Base-by-base conservation (phyloP, 2,329 filamentous ascomycete species). In the Aspergillus fischeri region DNA sequence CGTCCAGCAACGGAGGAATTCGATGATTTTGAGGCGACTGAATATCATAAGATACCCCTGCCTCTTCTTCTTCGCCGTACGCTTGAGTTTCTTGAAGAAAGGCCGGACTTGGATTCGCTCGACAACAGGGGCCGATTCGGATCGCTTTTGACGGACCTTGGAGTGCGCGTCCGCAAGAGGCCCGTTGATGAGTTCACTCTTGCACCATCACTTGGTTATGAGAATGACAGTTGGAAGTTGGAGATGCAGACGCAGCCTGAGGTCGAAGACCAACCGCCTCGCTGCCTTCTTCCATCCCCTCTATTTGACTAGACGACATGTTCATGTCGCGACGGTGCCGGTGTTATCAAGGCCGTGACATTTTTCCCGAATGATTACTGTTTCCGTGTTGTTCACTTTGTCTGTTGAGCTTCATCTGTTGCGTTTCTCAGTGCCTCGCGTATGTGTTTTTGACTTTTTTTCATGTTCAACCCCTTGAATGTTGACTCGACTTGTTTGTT, bases 61-160 rank as follows among this genome's bases (percentile, higher is more conserved):
- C 17, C 52, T 17, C 25, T 57, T 24, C 56, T 66, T 24, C 42
- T 65, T 42, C 54, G 54, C 38, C 59, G 53, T 21, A 53, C 58
- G 7, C 32, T 59, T 9, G 57, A 60, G 14, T 52, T 65, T 29
- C 44, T 63, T 11, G 47, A 62, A 25, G 51, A 47, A 9, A 52
- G 54, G 4, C 63, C 65, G 0, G 58, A 63, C 27, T 55, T 67
- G 48, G 65, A 68, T 50, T 66, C 55, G 2, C 17, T 56, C 27
- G 55, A 54, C 6, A 60, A 65, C 41, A 63, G 65, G 21, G 49
- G 47, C 8, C 52, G 44, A 25, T 52, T 68, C 53, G 62, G 60
- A 32, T 45, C 51, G 14, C 35, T 67, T 21, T 41, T 65, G 52
- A 42, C 25, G 11, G 48, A 57, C 10, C 56, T 66, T 41, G 57